phyloP scores from a whole-genome alignment of 1,139 yeast species.

The Diutina sp. region DNA sequence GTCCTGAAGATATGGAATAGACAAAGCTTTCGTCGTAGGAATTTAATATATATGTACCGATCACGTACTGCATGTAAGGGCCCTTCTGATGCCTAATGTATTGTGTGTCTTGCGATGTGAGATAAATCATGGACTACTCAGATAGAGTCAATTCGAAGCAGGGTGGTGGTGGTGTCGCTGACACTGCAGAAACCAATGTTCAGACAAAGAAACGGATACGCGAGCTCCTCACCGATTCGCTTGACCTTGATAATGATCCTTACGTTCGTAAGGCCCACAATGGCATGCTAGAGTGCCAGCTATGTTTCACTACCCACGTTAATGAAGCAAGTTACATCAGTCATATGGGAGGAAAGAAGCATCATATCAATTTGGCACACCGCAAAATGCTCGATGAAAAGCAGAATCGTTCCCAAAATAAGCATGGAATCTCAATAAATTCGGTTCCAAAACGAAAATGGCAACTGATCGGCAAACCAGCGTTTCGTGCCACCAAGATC shows the following conservation, averaged over 20 bases:
- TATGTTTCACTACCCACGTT: constrained; percentile 66
- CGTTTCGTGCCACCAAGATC: constrained; percentile 52
- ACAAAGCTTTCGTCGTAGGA: neutral
- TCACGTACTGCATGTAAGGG: neutral
- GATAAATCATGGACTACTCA: constrained; percentile 27
- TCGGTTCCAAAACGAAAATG: constrained; percentile 30
- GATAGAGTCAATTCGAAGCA: constrained; percentile 31
- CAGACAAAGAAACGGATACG: constrained; percentile 53
- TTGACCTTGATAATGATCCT: constrained; percentile 62
- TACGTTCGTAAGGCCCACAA: constrained; percentile 63
- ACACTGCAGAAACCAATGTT: constrained; percentile 50
- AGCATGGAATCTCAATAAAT: constrained; percentile 8
- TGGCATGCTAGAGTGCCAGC: constrained; percentile 63
- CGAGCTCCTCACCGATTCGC: constrained; percentile 48
- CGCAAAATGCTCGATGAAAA: constrained; percentile 36
- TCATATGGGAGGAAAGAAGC: constrained; percentile 72
- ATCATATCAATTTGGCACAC: constrained; percentile 52
- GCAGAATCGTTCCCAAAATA: constrained; percentile 4
- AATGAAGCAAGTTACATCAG: constrained; percentile 68
- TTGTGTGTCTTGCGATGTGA: neutral
- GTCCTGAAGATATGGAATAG: constrained; percentile 1
- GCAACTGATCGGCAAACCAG: constrained; percentile 61
- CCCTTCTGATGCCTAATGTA: neutral
- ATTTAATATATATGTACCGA: neutral
- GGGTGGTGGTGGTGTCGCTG: constrained; percentile 66